Conservation (phyloP, 1,139 yeast genomes). For the Kodamaea sp. region DNA sequence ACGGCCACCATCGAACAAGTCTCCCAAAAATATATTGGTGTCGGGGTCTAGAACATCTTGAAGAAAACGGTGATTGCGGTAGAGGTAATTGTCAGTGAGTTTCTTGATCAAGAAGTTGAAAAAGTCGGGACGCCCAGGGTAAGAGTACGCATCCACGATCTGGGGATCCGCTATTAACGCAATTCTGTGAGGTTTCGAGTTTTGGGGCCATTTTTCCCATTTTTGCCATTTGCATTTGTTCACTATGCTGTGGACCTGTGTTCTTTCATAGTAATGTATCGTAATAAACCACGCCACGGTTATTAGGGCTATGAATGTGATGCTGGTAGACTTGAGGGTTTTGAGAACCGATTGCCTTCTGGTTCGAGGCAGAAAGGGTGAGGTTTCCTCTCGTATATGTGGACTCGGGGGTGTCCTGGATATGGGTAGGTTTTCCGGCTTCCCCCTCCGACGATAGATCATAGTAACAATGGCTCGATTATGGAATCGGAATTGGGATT, state of each 20-base stretch:
- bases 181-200: conserved; percentile 54
- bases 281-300: conserved; percentile 31
- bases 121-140: conserved; percentile 54
- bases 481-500: no score
- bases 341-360: no score
- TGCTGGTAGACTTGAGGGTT: background rate
- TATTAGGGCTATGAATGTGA: conserved; percentile 2
- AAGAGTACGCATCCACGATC: conserved; percentile 76
- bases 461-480: conserved; percentile 3
- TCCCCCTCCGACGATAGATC: conserved; percentile 17
- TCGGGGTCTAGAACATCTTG: conserved; percentile 69
- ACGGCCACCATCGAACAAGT: conserved; percentile 92
- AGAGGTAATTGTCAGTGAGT: conserved; percentile 73
- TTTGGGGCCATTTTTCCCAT: conserved; percentile 59
- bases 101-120: conserved; percentile 48
- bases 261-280: conserved; percentile 63
- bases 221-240: conserved; percentile 58
- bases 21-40: conserved; percentile 80
- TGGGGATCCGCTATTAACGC: conserved; percentile 92
- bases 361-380: background rate
- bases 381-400: background rate
- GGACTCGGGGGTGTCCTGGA: conserved; percentile 1
- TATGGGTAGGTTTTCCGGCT: conserved; percentile 3
- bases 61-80: conserved; percentile 69
- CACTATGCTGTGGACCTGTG: conserved; percentile 51